A percentile compares a stretch with the other conserved stretches of the same genome.
Evolutionary conservation across 164 flowering plant species (phyloP).

Genomic region (Saururus chinensis): DNA sequence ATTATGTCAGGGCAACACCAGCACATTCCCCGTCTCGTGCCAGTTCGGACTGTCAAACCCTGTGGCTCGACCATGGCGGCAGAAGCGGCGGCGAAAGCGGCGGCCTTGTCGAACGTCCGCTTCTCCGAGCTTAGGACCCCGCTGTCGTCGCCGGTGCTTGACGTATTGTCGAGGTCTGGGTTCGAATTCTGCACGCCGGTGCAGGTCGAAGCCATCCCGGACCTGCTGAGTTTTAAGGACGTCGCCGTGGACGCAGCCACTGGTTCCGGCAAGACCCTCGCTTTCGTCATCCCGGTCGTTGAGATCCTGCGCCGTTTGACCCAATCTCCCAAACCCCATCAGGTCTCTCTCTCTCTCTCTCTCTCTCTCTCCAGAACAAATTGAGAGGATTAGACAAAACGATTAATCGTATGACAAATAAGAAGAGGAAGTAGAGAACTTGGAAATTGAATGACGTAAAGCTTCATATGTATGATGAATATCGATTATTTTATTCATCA

Average conservation of each 20-base stretch:
- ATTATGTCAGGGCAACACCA: no score
- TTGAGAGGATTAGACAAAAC: background rate
- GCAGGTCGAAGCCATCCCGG: slow-evolving; percentile 85
- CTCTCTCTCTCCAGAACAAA: background rate
- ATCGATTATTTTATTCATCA: no score
- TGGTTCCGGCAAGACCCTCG: slow-evolving; percentile 93
- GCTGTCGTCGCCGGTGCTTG: slow-evolving; percentile 55
- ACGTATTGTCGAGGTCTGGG: slow-evolving; percentile 38
- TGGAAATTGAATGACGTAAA: no score
- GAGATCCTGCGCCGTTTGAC: slow-evolving; percentile 67
- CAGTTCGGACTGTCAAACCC: no score
- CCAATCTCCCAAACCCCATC: slow-evolving; percentile 51
- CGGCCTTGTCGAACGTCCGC: slow-evolving; percentile 52
- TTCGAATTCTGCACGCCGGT: slow-evolving; percentile 89
- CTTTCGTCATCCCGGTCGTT: slow-evolving; percentile 75
- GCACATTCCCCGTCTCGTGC: no score
- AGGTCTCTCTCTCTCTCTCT: slow-evolving; percentile 25
- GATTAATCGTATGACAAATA: no score
- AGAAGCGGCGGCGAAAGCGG: slow-evolving; percentile 12
- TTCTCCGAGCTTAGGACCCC: slow-evolving; percentile 78
- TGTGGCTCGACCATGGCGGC: no score
- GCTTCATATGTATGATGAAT: no score
- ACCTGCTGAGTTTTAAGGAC: slow-evolving; percentile 75
- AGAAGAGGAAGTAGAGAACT: no score
- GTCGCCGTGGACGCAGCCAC: slow-evolving; percentile 96